These are phyloP conservation scores for Fusarium stilboides DNA, from an alignment of 2,329 filamentous ascomycete species.

Conservation along the genomic window DNA sequence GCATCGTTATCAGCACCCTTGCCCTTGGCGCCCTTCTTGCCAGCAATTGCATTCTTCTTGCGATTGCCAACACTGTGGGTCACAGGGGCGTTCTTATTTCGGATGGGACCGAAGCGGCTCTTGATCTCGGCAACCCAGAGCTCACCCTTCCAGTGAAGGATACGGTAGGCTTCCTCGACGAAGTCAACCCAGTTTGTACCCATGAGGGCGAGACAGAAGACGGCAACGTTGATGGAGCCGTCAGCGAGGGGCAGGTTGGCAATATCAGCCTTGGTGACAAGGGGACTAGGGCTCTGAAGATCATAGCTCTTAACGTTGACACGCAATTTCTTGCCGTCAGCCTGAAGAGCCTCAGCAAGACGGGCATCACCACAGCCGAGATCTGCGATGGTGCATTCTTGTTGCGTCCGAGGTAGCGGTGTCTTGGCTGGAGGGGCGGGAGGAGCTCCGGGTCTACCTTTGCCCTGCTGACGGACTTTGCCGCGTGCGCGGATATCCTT, in stretches of 20 bases:
- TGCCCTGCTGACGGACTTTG: conserved; percentile 60
- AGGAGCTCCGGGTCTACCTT: conserved; percentile 51
- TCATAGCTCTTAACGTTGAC: conserved; percentile 89
- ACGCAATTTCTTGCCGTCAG: conserved; percentile 75
- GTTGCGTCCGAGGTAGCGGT: conserved; percentile 80
- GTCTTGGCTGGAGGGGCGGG: conserved; percentile 50
- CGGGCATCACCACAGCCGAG: conserved; percentile 94
- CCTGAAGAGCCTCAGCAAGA: conserved; percentile 78
- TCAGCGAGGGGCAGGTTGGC: conserved; percentile 83
- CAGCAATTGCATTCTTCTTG: conserved; percentile 63
- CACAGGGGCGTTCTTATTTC: conserved; percentile 61
- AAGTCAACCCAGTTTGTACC: conserved; percentile 99
- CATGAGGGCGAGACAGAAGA: conserved; percentile 98
- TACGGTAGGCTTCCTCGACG: conserved; percentile 93
- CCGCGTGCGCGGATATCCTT: conserved; percentile 78
- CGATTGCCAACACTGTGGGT: conserved; percentile 81
- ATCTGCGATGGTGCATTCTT: conserved; percentile 86
- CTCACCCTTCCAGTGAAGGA: conserved; percentile 94
- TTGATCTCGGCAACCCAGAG: conserved; percentile 99
- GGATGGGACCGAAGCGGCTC: conserved; percentile 77
- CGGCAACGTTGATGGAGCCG: conserved; percentile 84
- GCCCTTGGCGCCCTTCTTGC: conserved; percentile 63
- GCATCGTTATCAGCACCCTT: conserved; percentile 63
- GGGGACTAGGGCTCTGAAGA: conserved; percentile 80
- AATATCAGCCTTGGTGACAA: conserved; percentile 92